These are phyloP conservation scores for Dittrichia graveolens DNA, from an alignment of 129 eudicot species.

Conservation along the genomic window DNA sequence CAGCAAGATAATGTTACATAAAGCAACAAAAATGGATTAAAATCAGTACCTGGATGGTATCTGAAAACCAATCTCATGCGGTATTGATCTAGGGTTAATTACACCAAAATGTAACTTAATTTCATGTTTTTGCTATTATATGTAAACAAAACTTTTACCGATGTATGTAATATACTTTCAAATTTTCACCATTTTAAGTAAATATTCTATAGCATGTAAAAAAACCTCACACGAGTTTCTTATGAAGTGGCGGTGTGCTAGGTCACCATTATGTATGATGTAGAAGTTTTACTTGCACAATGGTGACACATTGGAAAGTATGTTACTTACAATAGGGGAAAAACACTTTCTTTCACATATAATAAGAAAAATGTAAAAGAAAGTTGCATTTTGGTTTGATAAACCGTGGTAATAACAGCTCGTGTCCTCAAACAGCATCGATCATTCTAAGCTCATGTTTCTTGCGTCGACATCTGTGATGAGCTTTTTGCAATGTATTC, in stretches of 20 bases:
- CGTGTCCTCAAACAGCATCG: conserved; percentile 41
- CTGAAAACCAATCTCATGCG: background rate
- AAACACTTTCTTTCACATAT: background rate
- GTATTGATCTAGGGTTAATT: no score
- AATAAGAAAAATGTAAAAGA: background rate
- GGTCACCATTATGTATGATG: background rate
- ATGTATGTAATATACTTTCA: background rate
- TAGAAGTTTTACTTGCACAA: background rate
- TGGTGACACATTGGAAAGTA: no score
- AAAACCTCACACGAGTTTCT: background rate
- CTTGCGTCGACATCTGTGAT: conserved; percentile 85
- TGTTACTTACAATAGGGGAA: no score
- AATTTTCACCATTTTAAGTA: background rate
- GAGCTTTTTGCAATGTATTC: conserved; percentile 79
- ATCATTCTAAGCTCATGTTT: conserved; percentile 84
- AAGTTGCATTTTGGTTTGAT: background rate
- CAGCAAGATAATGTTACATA: conserved; percentile 22
- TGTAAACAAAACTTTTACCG: no score
- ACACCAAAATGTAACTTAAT: no score
- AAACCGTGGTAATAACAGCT: background rate
- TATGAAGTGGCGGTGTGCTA: background rate
- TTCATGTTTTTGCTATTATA: no score
- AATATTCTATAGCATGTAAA: background rate
- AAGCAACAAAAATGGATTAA: conserved; percentile 19
- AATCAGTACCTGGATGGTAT: conserved; percentile 9